A percentile compares a stretch with the other conserved stretches of the same genome.
Evolutionary conservation across 108 stramenopile genomes (phyloP).

Genomic region (Nitzschia palea): DNA sequence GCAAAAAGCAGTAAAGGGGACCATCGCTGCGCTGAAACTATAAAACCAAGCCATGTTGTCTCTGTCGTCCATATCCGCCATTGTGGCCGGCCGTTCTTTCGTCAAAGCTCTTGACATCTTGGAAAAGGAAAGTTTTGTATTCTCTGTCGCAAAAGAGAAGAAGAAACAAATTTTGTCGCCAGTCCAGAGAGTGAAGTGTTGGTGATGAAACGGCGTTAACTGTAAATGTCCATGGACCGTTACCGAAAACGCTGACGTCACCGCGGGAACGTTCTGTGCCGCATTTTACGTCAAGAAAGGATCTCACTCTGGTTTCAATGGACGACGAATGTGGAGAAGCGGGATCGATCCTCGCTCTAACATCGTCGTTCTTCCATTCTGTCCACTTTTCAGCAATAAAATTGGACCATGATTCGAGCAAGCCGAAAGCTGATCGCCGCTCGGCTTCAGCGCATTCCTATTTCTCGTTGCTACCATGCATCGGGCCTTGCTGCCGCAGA

Average conservation of each 20-base stretch:
- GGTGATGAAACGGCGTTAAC: too few species aligned
- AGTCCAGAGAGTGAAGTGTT: too few species aligned
- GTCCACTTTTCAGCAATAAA: neutral
- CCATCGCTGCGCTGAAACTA: conserved; percentile 76
- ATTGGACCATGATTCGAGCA: conserved; percentile 14
- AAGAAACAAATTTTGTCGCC: too few species aligned
- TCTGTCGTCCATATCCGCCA: conserved; percentile 38
- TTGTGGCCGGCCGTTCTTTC: conserved; percentile 16
- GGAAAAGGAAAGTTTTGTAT: too few species aligned
- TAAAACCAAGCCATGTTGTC: conserved; percentile 55
- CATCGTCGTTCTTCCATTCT: neutral
- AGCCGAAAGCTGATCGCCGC: conserved; percentile 1
- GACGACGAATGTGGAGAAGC: too few species aligned
- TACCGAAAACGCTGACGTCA: too few species aligned
- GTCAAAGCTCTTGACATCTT: conserved; percentile 2
- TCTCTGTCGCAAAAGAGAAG: too few species aligned
- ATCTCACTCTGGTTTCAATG: too few species aligned
- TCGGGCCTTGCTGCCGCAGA: conserved; percentile 38
- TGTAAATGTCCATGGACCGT: too few species aligned
- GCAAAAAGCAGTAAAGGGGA: conserved; percentile 79
- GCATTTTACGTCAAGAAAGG: too few species aligned
- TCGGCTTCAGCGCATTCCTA: neutral
- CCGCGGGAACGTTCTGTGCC: too few species aligned
- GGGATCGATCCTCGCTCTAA: neutral
- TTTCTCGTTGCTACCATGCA: conserved; percentile 42